Evolutionary conservation across 345 rosid species (phyloP), one percentile per base, ranked within the genome.

Genomic region (Pistacia vera): DNA sequence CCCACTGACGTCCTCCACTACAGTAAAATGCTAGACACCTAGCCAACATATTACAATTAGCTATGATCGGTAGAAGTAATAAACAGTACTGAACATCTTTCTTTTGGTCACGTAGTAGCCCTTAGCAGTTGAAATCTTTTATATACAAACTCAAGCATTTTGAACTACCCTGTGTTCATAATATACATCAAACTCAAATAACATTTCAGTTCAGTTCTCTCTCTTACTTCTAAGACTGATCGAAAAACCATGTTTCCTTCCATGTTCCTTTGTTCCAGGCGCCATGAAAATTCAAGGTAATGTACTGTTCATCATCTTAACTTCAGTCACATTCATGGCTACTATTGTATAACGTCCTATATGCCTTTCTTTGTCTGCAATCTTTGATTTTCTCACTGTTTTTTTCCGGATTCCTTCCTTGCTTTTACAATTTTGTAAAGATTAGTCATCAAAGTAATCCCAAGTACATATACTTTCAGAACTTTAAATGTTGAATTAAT

Each of bases 181-280:
- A 46, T 30, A 2, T 56, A 3, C 18, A 20, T 16, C 22, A 10
- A 16, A 25, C 72, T 54, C 10, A 2, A 7, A 20, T 25, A 59
- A 18, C 44, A 4, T 22, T 11, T 25, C 25, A 25, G 25, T 35
- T 71, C 28, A 44, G 48, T 64, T 38, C 11, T 70, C 61, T 11
- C 33, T 74, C 44, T 70, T 38, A 33, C 59, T 61, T 59, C 36
- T 59, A 11, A 67, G 41, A 28, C 51, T 25, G 60, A 74, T 41
- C 46, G n/a, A 3, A 13, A 13, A 30, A 83, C 36, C 11, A 90
- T 90, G 94, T 78, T 90, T 67, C 82, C 90, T 71, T 73, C 87
- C 35, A 81, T 85, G 73, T 83, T 91, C 7, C 82, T 86, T 25
- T 87, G 95, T 64, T 89, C 95, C 68, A 68, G 82, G 75, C 82